A percentile compares a stretch with the other conserved stretches of the same genome.
Conservation (phyloP, 345 rosid genomes). For the Salix dunnii region DNA sequence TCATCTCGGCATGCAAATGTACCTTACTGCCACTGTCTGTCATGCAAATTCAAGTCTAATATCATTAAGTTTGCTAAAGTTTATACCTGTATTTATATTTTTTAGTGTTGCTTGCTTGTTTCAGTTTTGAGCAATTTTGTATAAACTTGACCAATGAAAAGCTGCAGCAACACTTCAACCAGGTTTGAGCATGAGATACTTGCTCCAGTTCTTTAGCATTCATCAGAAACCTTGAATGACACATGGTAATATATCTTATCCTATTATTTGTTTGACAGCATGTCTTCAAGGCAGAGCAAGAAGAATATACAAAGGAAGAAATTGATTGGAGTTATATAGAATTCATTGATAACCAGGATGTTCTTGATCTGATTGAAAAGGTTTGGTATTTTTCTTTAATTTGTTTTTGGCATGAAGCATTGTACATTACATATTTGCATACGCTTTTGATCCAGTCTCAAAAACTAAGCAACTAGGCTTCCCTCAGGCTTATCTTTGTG, state of each 20-base stretch:
- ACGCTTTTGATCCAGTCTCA: neutral
- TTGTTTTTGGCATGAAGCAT: neutral
- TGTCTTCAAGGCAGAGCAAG: slow-evolving; percentile 99
- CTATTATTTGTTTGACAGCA: slow-evolving; percentile 49
- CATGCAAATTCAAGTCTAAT: neutral
- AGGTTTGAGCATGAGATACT: slow-evolving; percentile 40
- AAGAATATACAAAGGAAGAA: slow-evolving; percentile 90
- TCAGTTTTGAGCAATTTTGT: slow-evolving; percentile 98
- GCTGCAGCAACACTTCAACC: slow-evolving; percentile 98
- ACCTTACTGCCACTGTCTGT: neutral
- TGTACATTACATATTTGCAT: neutral
- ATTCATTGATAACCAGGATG: slow-evolving; percentile 87
- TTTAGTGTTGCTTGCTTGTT: slow-evolving; percentile 22
- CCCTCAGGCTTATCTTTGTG: neutral
- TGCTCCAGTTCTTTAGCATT: neutral
- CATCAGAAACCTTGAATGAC: slow-evolving; percentile 7
- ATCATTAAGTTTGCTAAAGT: slow-evolving; percentile 5
- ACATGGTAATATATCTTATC: neutral
- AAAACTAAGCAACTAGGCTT: neutral
- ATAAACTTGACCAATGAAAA: slow-evolving; percentile 99
- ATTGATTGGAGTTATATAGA: slow-evolving; percentile 99
- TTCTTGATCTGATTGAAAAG: slow-evolving; percentile 96
- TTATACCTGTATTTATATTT: slow-evolving; percentile 13
- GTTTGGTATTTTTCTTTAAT: slow-evolving; percentile 30
- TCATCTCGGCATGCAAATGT: neutral